Evolutionary conservation across 306 rosid species (phyloP).

Genomic region (Vigna unguiculata): DNA sequence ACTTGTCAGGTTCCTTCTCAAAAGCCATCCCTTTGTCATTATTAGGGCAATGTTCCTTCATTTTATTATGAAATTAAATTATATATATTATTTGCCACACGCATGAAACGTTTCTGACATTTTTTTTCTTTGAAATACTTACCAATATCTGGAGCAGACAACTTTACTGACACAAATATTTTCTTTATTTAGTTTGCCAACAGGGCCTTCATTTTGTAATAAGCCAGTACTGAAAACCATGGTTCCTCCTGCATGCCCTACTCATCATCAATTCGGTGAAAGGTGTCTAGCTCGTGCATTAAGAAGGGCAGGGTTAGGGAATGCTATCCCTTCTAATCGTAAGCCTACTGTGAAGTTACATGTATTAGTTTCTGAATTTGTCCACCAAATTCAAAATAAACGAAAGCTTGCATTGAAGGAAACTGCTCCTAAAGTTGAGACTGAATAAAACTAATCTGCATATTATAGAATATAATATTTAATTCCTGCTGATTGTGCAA

Average conservation of each 20-base stretch:
- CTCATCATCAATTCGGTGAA: conserved; percentile 51
- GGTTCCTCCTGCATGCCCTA: conserved; percentile 53
- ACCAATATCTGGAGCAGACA: conserved; percentile 5
- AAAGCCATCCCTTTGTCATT: too few relatives aligned
- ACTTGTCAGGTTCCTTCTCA: not conserved
- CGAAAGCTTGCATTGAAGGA: conserved; percentile 46
- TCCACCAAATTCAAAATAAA: conserved; percentile 49
- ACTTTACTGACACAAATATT: conserved; percentile 39
- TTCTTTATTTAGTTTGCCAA: conserved; percentile 45
- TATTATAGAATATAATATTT: conserved; percentile 26
- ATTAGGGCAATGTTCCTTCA: not conserved
- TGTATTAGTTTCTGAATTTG: conserved; percentile 43
- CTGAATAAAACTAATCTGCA: conserved; percentile 30
- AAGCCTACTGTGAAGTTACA: conserved; percentile 48
- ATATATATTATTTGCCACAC: not conserved
- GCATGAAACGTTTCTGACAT: not conserved
- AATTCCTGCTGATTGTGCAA: conserved; percentile 39
- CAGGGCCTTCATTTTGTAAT: conserved; percentile 54
- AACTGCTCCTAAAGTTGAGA: conserved; percentile 42
- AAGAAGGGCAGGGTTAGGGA: conserved; percentile 45
- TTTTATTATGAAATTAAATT: not conserved
- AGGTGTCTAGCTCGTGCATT: conserved; percentile 50
- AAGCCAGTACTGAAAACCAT: conserved; percentile 52
- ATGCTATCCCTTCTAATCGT: conserved; percentile 36
- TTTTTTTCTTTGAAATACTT: conserved; percentile 17